These are phyloP conservation scores for Chlamydomonas eustigma DNA, from an alignment of 139 green algal genomes.

Conservation along the genomic window DNA sequence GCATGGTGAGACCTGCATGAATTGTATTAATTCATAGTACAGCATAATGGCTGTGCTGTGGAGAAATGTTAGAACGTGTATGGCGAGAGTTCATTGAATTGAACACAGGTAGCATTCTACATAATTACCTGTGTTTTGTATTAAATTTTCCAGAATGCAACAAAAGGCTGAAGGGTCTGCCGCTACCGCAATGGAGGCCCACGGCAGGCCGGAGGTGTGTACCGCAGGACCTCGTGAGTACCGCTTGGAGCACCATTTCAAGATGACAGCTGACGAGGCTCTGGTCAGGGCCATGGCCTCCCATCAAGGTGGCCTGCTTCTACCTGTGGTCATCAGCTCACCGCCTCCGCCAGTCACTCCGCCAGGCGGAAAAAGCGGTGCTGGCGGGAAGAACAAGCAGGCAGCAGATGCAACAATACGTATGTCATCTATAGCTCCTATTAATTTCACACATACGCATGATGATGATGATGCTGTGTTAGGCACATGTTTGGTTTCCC, in stretches of 20 bases:
- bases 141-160: no score
- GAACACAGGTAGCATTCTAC: no score
- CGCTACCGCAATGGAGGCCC: no score
- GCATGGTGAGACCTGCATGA: no score
- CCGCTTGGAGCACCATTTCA: constrained; percentile 22
- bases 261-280: constrained; percentile 26
- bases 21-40: no score
- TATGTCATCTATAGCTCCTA: neutral
- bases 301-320: constrained; percentile 15
- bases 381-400: neutral
- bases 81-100: no score
- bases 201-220: no score
- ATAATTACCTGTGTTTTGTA: no score
- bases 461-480: neutral
- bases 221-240: neutral
- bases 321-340: constrained; percentile 2
- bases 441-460: no score
- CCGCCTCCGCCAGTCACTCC: neutral
- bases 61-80: no score
- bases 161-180: no score
- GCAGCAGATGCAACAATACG: neutral
- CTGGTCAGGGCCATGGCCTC: constrained; percentile 21
- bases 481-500: neutral
- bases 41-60: no score
- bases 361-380: neutral